Evolutionary conservation across 805 yeast genomes (phyloP), one percentile per base, ranked within the genome.

Genomic region (Candida pini): DNA sequence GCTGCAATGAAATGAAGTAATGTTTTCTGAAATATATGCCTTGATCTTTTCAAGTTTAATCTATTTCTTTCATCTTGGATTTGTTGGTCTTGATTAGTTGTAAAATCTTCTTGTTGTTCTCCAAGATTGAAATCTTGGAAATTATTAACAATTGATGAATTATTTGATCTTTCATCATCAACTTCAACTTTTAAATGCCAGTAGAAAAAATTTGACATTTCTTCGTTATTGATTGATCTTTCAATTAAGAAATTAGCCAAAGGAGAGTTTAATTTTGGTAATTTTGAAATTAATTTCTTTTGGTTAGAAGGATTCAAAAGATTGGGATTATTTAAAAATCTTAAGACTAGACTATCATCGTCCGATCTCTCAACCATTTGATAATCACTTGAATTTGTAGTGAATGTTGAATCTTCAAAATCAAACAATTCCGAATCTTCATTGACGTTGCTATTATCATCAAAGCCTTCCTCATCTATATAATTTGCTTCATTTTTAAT

Each of bases 121-220:
- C n/a, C n/a, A n/a, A n/a, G n/a, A n/a, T n/a, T n/a, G n/a, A n/a
- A n/a, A n/a, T n/a, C n/a, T n/a, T n/a, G n/a, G 9, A 41, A 2
- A 21, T 33, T 38, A 13, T 10, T 32, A 15, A 27, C 26, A 4
- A 39, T 20, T 6, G 15, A 18, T 7, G 17, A 9, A 50, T 37
- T 44, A 26, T 34, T 40, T 4, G 34, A 25, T 23, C 58, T 53
- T 24, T 69, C 73, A 38, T 85, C 96, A 48, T 81, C 86, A 20
- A 81, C 73, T 51, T 90, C 97, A 2, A 94, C 95, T 44, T 79
- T 81, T 33, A 92, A 71, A 53, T 81, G 86, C 97, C 98, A 92
- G 56, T 86, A 89, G 41, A 94, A 76, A 51, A 73, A 86, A 51
- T 80, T 88, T 0, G 95, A 92, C 26, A 94, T 63, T 14, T 72